Conservation (phyloP, 179 eudicot genomes). For the Corrigiola litoralis region DNA sequence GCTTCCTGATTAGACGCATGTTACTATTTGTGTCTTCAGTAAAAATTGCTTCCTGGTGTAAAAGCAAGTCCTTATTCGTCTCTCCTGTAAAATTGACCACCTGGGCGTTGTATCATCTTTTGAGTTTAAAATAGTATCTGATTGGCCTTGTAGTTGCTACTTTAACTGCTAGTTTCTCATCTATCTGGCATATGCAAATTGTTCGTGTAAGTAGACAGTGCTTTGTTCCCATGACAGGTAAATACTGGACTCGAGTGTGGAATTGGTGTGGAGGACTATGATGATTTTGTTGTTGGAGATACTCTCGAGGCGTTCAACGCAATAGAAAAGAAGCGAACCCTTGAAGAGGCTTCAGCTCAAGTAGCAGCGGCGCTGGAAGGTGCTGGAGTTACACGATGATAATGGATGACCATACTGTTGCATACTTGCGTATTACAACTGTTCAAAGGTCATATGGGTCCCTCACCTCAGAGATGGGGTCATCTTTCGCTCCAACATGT, state of each 20-base stretch:
- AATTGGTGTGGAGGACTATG: slow-evolving; percentile 58
- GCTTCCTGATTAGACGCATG: no score
- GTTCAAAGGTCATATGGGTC: background rate
- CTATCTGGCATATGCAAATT: background rate
- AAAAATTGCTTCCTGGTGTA: no score
- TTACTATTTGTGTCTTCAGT: background rate
- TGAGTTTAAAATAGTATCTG: background rate
- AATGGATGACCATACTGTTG: background rate
- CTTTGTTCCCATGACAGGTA: slow-evolving; percentile 41
- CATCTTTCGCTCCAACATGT: background rate
- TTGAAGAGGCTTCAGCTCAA: slow-evolving; percentile 92
- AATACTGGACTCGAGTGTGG: slow-evolving; percentile 90
- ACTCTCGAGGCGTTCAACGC: slow-evolving; percentile 63
- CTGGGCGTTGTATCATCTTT: background rate
- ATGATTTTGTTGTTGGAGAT: slow-evolving; percentile 76
- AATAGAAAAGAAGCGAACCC: slow-evolving; percentile 77
- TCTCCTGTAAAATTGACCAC: background rate
- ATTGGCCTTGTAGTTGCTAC: no score
- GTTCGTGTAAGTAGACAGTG: background rate
- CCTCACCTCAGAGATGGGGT: slow-evolving; percentile 1
- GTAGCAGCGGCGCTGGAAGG: slow-evolving; percentile 74
- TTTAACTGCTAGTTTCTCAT: background rate
- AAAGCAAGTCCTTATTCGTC: no score
- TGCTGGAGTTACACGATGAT: slow-evolving; percentile 43
- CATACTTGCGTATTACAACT: background rate